Evolutionary conservation across 768 basidiomycete species (phyloP).

Genomic region (Zangia roseola): DNA sequence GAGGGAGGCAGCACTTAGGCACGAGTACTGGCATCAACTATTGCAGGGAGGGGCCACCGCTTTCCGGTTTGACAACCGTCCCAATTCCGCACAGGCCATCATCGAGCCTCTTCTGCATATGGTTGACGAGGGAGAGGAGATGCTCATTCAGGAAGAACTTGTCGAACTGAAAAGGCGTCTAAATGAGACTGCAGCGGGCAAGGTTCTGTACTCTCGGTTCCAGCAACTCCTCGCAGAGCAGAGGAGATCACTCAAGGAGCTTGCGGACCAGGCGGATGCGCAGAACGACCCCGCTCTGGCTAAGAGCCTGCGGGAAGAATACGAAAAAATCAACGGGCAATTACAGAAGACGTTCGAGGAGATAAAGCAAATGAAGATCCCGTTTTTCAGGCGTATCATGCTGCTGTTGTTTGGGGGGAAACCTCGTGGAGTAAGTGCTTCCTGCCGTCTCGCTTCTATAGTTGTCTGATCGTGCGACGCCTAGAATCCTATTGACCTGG

Average conservation of each 20-base stretch:
- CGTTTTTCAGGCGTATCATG: slow-evolving; percentile 8
- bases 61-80: slow-evolving; percentile 2
- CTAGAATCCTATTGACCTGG: slow-evolving; percentile 6
- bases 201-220: slow-evolving; percentile 13
- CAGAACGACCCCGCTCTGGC: slow-evolving; percentile 12
- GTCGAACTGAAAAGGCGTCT: slow-evolving; percentile 10
- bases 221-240: slow-evolving; percentile 20
- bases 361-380: slow-evolving; percentile 19
- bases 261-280: slow-evolving; percentile 17
- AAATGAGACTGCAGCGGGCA: slow-evolving; percentile 25
- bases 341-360: slow-evolving; percentile 22
- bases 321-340: slow-evolving; percentile 3
- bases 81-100: not conserved
- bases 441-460: not conserved
- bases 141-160: slow-evolving; percentile 23
- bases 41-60: not conserved
- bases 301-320: slow-evolving; percentile 10
- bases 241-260: slow-evolving; percentile 10
- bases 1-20: slow-evolving; percentile 25
- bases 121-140: not conserved
- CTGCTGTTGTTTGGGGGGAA: slow-evolving; percentile 7
- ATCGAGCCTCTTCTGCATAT: not conserved
- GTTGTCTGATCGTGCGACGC: not conserved
- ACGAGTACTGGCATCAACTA: slow-evolving; percentile 24
- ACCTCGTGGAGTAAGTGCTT: slow-evolving; percentile 13